These are phyloP conservation scores for Skeletonema grethae DNA, from an alignment of 108 stramenopile species.

Conservation along the genomic window DNA sequence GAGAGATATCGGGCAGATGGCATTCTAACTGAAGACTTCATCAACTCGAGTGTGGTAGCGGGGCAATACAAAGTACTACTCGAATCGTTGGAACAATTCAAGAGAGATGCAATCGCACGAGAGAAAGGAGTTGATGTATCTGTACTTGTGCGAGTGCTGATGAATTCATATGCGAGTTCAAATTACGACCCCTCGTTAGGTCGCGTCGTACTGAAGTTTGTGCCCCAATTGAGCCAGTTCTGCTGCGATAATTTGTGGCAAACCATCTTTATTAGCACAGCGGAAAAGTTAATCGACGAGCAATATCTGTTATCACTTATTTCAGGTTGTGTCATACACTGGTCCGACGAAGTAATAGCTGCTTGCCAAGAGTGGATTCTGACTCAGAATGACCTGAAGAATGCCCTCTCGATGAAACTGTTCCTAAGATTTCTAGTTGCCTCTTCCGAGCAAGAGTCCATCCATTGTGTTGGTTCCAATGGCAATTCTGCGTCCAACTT, in stretches of 20 bases:
- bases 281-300: constrained; percentile 32
- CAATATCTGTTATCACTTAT: constrained; percentile 42
- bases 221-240: constrained; percentile 48
- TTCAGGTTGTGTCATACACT: constrained; percentile 44
- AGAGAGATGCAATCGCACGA: not conserved
- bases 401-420: constrained; percentile 23
- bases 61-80: constrained; percentile 9
- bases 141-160: constrained; percentile 8
- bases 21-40: constrained; percentile 2
- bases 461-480: constrained; percentile 22
- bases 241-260: constrained; percentile 49
- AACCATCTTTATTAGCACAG: constrained; percentile 33
- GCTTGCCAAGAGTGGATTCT: constrained; percentile 58
- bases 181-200: constrained; percentile 1
- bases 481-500: not conserved
- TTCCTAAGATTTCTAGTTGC: constrained; percentile 47
- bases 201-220: constrained; percentile 57
- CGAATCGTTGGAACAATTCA: constrained; percentile 15
- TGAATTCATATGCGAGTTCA: not conserved
- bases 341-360: constrained; percentile 44
- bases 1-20: not conserved
- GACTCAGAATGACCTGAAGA: constrained; percentile 14
- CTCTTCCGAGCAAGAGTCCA: constrained; percentile 29
- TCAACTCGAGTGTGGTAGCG: constrained; percentile 1
- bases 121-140: not conserved